phyloP scores from a whole-genome alignment of 257 asterid genomes.

The Solanum microdontum region DNA sequence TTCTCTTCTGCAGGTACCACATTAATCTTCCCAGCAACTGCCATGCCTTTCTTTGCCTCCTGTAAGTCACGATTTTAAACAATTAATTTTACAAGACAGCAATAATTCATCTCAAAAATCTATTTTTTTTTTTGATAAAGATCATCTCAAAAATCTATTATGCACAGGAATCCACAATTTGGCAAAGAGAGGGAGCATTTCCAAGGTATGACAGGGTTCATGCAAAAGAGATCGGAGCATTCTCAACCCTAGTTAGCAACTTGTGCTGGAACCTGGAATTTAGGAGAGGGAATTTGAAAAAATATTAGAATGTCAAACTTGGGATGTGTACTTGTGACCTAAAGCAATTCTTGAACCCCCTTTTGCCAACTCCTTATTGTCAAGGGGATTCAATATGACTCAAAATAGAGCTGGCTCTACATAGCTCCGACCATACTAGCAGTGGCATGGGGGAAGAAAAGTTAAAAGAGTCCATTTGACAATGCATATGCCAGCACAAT shows the following conservation, averaged over 20 bases:
- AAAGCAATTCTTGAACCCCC: not conserved
- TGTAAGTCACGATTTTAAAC: conserved; percentile 1
- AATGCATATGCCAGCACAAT: not conserved
- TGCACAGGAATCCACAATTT: not conserved
- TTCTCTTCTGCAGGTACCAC: conserved; percentile 50
- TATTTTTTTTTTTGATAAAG: too few species aligned
- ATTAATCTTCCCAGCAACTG: conserved; percentile 41
- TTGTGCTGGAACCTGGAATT: not conserved
- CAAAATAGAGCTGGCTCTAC: not conserved
- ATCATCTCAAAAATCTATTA: not conserved
- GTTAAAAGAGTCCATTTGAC: not conserved
- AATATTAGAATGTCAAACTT: not conserved
- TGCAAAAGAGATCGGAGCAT: not conserved
- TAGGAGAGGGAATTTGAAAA: not conserved
- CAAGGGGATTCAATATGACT: not conserved
- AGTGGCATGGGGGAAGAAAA: not conserved
- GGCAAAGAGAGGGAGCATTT: not conserved
- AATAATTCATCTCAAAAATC: not conserved
- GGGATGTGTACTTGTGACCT: not conserved
- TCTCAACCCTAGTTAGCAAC: not conserved
- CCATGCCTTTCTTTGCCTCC: conserved; percentile 57
- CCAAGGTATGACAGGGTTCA: conserved; percentile 1
- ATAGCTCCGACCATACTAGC: not conserved
- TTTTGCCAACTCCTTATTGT: not conserved
- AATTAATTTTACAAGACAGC: not conserved